Evolutionary conservation across 1,284 basidiomycete genomes (phyloP).

Genomic region (Apiotrichum akiyoshidainum): DNA sequence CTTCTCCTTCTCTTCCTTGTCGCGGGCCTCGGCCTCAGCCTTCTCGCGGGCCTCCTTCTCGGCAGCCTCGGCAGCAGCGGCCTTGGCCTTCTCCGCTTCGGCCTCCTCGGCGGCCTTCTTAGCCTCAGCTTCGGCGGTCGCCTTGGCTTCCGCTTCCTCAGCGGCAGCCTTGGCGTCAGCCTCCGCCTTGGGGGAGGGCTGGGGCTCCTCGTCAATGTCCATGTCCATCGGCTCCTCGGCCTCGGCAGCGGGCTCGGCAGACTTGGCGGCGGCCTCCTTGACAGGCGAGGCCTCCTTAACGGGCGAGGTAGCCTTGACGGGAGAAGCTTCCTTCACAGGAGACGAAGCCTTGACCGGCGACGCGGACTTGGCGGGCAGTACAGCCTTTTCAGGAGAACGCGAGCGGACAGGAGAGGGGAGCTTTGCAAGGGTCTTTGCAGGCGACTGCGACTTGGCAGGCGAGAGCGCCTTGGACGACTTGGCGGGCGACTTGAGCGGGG

Average conservation of each 20-base stretch:
- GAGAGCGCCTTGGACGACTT: neutral
- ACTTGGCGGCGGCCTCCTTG: neutral
- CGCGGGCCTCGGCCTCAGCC: too few relatives aligned
- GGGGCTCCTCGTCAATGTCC: neutral
- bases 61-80: neutral
- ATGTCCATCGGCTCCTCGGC: slow-evolving; percentile 6
- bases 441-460: neutral
- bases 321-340: too few relatives aligned
- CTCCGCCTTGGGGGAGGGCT: neutral
- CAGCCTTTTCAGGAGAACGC: neutral
- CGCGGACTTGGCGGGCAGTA: neutral
- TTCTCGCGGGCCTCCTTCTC: neutral
- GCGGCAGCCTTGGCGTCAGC: neutral
- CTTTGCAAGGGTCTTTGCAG: neutral
- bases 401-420: neutral
- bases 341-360: neutral
- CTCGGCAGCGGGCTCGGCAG: neutral
- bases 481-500: neutral
- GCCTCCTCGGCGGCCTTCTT: too few relatives aligned
- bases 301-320: too few relatives aligned
- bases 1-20: too few relatives aligned
- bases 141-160: neutral
- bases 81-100: neutral
- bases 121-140: neutral
- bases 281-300: too few relatives aligned